A percentile compares a stretch with the other conserved stretches of the same genome.
These are phyloP conservation scores for Boletus smithii DNA, from an alignment of 1,284 basidiomycete species.

Conservation along the genomic window DNA sequence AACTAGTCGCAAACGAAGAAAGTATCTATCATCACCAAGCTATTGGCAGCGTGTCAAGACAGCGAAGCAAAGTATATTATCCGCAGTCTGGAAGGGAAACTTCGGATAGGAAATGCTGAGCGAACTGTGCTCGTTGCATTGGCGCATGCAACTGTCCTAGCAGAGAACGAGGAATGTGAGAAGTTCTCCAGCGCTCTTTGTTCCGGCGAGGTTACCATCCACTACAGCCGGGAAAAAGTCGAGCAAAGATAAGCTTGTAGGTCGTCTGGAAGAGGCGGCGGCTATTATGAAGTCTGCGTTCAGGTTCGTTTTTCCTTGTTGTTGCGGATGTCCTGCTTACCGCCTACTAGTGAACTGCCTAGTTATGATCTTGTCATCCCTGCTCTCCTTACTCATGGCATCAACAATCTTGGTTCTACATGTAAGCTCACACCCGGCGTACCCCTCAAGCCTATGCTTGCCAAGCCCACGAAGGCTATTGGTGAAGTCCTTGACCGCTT, in stretches of 20 bases:
- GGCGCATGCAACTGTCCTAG: constrained; percentile 81
- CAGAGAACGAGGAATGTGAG: constrained; percentile 68
- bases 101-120: constrained; percentile 96
- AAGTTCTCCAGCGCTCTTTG: background rate
- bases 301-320: constrained; percentile 51
- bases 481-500: constrained; percentile 98
- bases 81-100: constrained; percentile 93
- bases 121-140: constrained; percentile 87
- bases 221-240: constrained; percentile 65
- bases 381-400: constrained; percentile 78
- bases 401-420: constrained; percentile 64
- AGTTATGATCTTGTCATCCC: constrained; percentile 95
- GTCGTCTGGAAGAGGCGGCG: constrained; percentile 77
- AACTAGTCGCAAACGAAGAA: constrained; percentile 86
- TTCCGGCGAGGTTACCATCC: constrained; percentile 4
- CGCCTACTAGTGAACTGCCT: constrained; percentile 75
- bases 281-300: constrained; percentile 88
- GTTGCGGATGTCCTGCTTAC: constrained; percentile 1
- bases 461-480: constrained; percentile 99
- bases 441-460: constrained; percentile 98
- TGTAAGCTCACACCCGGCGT: constrained; percentile 96
- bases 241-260: constrained; percentile 70
- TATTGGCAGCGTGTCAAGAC: constrained; percentile 89
- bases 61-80: constrained; percentile 94
- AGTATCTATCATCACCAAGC: constrained; percentile 91